phyloP scores from a whole-genome alignment of 116 monocot species.

The Phalaenopsis hybrid region DNA sequence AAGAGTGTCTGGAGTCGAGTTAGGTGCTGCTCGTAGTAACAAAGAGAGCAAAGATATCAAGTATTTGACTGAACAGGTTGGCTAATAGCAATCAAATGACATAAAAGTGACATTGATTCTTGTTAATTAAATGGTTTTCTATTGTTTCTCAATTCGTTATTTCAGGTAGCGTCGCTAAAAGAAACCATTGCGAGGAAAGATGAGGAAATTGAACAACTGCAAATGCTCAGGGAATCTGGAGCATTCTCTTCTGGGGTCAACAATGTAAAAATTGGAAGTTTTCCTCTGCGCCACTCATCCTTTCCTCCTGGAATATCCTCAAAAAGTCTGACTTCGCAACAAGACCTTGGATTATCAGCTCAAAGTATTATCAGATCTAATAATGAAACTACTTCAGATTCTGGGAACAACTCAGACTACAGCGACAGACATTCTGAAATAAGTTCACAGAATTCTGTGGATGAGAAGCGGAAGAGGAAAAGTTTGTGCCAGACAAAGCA shows the following conservation, averaged over 20 bases:
- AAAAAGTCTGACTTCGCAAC: background rate
- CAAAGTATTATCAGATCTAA: background rate
- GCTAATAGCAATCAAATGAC: background rate
- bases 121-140: background rate
- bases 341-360: background rate
- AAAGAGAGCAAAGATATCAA: conserved; percentile 42
- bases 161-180: conserved; percentile 41
- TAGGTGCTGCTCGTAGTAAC: conserved; percentile 35
- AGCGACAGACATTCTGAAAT: conserved; percentile 15
- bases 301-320: conserved; percentile 7
- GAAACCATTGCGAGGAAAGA: conserved; percentile 42
- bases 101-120: background rate
- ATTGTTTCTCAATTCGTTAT: background rate
- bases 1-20: conserved; percentile 39
- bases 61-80: conserved; percentile 41
- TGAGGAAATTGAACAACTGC: conserved; percentile 39
- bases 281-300: conserved; percentile 1
- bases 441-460: conserved; percentile 10
- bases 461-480: conserved; percentile 15
- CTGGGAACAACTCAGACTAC: conserved; percentile 17
- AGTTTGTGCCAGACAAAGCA: background rate
- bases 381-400: conserved; percentile 9
- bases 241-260: conserved; percentile 7
- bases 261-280: background rate
- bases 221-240: conserved; percentile 12